phyloP scores from a whole-genome alignment of 257 asterid species.

The Gynochthodes officinalis region DNA sequence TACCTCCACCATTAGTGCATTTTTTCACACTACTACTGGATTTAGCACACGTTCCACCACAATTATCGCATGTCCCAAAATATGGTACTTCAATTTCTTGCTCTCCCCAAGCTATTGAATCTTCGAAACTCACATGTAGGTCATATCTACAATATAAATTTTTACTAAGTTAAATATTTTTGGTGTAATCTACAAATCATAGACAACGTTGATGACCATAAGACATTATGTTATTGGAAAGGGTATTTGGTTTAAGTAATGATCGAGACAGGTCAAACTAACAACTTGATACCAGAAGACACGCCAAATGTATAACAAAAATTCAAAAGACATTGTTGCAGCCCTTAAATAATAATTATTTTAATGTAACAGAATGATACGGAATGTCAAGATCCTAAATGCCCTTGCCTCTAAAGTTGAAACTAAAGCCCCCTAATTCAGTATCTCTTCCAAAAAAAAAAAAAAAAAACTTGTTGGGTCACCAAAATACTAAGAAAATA shows the following conservation, averaged over 20 bases:
- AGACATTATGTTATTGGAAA: not conserved
- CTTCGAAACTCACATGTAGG: constrained; percentile 75
- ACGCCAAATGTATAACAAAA: not conserved
- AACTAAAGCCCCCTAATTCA: constrained; percentile 54
- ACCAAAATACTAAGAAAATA: constrained; percentile 73
- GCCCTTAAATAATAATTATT: not conserved
- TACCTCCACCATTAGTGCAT: constrained; percentile 78
- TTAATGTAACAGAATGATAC: constrained; percentile 35
- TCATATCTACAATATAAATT: constrained; percentile 50
- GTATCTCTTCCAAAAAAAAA: constrained; percentile 61
- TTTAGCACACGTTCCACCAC: constrained; percentile 91
- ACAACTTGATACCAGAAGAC: not conserved
- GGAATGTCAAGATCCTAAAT: constrained; percentile 73
- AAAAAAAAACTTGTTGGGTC: constrained; percentile 57
- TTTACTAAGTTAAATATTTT: constrained; percentile 3
- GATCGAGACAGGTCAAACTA: not conserved
- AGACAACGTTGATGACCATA: not conserved
- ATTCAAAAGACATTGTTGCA: not conserved
- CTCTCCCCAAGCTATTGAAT: constrained; percentile 76
- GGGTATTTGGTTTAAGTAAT: not conserved
- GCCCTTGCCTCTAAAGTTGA: constrained; percentile 44
- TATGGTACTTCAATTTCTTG: constrained; percentile 64
- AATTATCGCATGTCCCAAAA: constrained; percentile 63
- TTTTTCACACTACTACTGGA: constrained; percentile 53
- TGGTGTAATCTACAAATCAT: not conserved